phyloP scores from a whole-genome alignment of 495 filamentous ascomycete genomes.

The Aspergillus leporis region DNA sequence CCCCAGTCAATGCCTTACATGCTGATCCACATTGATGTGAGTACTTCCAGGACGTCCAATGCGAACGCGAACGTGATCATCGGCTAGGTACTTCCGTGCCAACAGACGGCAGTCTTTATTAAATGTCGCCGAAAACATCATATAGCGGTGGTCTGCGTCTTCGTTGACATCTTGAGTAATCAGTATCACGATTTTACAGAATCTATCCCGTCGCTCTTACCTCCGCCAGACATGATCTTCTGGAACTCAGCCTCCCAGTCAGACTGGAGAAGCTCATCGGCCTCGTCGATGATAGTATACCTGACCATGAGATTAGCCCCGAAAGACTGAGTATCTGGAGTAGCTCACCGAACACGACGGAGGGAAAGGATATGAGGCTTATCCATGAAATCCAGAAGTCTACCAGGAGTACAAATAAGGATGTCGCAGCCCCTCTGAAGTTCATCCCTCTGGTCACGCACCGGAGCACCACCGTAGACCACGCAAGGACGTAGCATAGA shows the following conservation, averaged over 20 bases:
- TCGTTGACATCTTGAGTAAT: slow-evolving; percentile 59
- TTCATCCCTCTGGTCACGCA: slow-evolving; percentile 63
- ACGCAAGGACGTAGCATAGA: slow-evolving; percentile 94
- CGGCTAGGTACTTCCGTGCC: slow-evolving; percentile 69
- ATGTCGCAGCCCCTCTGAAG: slow-evolving; percentile 85
- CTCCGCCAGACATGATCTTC: slow-evolving; percentile 73
- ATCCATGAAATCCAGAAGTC: slow-evolving; percentile 78
- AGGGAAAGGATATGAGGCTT: slow-evolving; percentile 67
- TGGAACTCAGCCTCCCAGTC: slow-evolving; percentile 75
- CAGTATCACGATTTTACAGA: slow-evolving; percentile 19
- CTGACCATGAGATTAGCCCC: slow-evolving; percentile 31
- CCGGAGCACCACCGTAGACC: slow-evolving; percentile 80
- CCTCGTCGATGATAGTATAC: slow-evolving; percentile 89
- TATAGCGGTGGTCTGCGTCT: slow-evolving; percentile 76
- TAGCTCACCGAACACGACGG: slow-evolving; percentile 66
- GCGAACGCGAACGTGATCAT: slow-evolving; percentile 71
- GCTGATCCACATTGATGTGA: slow-evolving; percentile 77
- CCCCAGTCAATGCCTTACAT: slow-evolving; percentile 25
- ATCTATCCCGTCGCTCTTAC: slow-evolving; percentile 46
- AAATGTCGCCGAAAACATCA: slow-evolving; percentile 97
- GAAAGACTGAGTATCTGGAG: slow-evolving; percentile 12
- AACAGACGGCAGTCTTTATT: slow-evolving; percentile 72
- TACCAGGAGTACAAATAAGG: slow-evolving; percentile 83
- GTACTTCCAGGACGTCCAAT: slow-evolving; percentile 83
- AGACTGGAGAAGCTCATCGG: slow-evolving; percentile 80